Conservation (phyloP, 2,329 filamentous ascomycete genomes). For the Graphium sp. region DNA sequence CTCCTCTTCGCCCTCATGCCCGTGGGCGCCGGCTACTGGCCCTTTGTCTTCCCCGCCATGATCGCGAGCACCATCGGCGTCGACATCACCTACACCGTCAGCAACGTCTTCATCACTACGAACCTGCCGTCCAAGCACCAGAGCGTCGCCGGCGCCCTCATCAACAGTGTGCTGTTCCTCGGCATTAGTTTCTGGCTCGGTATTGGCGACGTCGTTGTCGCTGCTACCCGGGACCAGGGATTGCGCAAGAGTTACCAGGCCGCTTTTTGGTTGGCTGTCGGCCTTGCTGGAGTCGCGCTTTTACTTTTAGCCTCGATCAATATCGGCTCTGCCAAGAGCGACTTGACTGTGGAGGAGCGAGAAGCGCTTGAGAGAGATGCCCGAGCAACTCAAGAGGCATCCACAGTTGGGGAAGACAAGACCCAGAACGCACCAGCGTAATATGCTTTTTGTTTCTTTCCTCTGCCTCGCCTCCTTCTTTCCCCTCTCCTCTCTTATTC, state of each 20-base stretch:
- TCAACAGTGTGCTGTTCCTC: constrained; percentile 44
- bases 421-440: too few species aligned
- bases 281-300: constrained; percentile 27
- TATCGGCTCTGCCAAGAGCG: constrained; percentile 8
- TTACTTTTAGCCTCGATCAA: constrained; percentile 16
- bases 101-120: constrained; percentile 52
- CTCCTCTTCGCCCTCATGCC: constrained; percentile 41
- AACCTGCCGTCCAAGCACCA: constrained; percentile 39
- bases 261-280: constrained; percentile 44
- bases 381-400: too few species aligned
- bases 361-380: constrained; percentile 6
- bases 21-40: constrained; percentile 38
- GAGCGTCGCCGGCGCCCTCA: constrained; percentile 46
- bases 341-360: constrained; percentile 8
- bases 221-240: constrained; percentile 22
- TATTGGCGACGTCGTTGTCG: constrained; percentile 40
- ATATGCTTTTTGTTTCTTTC: too few species aligned
- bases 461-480: too few species aligned
- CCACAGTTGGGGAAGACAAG: too few species aligned
- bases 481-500: too few species aligned
- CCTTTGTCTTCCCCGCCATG: constrained; percentile 45
- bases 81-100: constrained; percentile 48
- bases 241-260: constrained; percentile 35
- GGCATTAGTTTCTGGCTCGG: constrained; percentile 48
- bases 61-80: constrained; percentile 44